Evolutionary conservation across 306 rosid species (phyloP), one percentile per base, ranked within the genome.

Genomic region (Carpinus viminea): DNA sequence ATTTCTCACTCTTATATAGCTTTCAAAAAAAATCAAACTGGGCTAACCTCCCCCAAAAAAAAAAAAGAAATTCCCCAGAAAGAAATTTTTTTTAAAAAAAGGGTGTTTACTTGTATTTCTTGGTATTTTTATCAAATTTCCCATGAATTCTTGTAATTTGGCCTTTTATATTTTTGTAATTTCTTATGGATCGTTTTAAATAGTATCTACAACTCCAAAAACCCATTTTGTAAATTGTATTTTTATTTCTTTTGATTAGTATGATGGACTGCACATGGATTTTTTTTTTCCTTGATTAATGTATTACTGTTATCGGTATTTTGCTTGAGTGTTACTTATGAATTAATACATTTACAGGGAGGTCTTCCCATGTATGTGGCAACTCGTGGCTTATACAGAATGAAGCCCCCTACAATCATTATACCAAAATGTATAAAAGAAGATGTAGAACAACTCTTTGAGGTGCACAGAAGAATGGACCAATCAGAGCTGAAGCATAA

Each of bases 341-440:
- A 38, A 8, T 38, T 41, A 38, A 66, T 66, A 17, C n/a, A 71
- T 73, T 74, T 72, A 55, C 76, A 95, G 99, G 99, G 99, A 80
- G 99, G 99, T 43, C 81, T 95, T 47, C 98, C 99, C 0, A 86
- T 93, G 90, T 95, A 93, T 80, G 98, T 95, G 68, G 97, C 99
- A 54, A 95, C 93, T 8, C 97, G 97, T 34, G 97, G 97, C 73
- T 83, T 95, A 72, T 92, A 91, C 85, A 61, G 87, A 12, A 92
- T 92, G 98, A 89, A 90, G 84, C 98, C 98, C 15, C 98, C 97
- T 2, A 95, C 93, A 21, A 85, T 92, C 66, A 68, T 95, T 76
- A 93, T 95, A 48, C 98, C 98, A 55, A 85, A 46, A 64, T 86
- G 88, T 68, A 78, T 95, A 50, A 91, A 90, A 83, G 92, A 86